phyloP scores from a whole-genome alignment of 106 monocot genomes.

The Dendrobium nobile region DNA sequence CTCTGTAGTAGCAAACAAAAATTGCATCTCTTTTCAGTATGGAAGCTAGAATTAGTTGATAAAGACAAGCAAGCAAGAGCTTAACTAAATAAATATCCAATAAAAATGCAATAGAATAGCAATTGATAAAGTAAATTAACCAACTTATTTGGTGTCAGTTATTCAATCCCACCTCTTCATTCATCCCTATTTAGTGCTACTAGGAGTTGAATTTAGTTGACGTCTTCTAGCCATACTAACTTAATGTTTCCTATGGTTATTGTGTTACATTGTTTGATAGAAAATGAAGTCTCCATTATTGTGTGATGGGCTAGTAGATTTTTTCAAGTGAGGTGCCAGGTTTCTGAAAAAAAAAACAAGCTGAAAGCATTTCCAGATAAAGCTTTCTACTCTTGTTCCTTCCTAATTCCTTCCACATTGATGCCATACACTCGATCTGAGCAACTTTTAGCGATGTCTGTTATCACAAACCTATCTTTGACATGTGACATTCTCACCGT shows the following conservation, averaged over 20 bases:
- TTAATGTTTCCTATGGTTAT: not conserved
- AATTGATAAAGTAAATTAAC: not conserved
- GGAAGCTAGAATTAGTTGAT: not conserved
- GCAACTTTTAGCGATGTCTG: not conserved
- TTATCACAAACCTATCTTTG: not conserved
- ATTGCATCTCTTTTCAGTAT: not conserved
- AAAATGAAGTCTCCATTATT: not conserved
- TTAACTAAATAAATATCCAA: not conserved
- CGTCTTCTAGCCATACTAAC: not conserved
- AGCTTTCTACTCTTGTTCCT: not conserved
- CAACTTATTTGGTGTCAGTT: not conserved
- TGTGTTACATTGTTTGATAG: not conserved
- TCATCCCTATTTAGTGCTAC: not conserved
- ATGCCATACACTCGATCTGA: not conserved
- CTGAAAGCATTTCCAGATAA: not conserved
- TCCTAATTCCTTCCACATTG: not conserved
- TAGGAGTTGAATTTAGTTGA: not conserved
- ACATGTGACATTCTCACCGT: not conserved
- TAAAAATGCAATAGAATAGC: not conserved
- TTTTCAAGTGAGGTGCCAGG: not conserved
- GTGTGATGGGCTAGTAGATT: not conserved
- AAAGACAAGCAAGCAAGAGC: not conserved
- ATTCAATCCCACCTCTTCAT: not conserved
- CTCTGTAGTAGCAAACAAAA: conserved; percentile 31
- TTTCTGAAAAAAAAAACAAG: not conserved